Conservation (phyloP, 192 early-diverging fungal genomes). For the Rhizoclosmatium sp. region DNA sequence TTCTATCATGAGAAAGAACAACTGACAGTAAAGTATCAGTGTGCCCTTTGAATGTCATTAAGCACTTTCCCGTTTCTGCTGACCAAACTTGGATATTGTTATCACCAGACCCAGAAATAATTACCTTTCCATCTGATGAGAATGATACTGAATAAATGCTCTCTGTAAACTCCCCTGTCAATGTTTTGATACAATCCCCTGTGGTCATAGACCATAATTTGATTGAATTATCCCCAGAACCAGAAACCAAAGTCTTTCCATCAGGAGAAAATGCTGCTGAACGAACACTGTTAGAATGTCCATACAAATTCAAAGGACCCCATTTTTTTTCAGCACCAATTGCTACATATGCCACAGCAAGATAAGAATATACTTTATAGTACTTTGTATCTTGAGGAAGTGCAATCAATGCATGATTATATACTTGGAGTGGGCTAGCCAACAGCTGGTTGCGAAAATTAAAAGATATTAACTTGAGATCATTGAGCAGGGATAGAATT, state of each 20-base stretch:
- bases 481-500: slow-evolving; percentile 4
- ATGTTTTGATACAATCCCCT: not conserved
- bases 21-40: too few species aligned
- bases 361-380: not conserved
- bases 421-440: slow-evolving; percentile 15
- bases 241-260: slow-evolving; percentile 80
- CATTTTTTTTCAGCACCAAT: not conserved
- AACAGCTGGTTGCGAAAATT: slow-evolving; percentile 6
- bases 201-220: slow-evolving; percentile 68
- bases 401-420: not conserved
- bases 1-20: too few species aligned
- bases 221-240: slow-evolving; percentile 82
- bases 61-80: not conserved
- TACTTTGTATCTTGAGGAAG: not conserved
- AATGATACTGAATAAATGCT: slow-evolving; percentile 14
- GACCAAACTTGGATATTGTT: slow-evolving; percentile 20
- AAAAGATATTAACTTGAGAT: not conserved
- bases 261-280: slow-evolving; percentile 64
- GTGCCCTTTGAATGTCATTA: slow-evolving; percentile 11
- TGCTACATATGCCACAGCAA: not conserved
- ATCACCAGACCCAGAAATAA: slow-evolving; percentile 27
- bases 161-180: too few species aligned
- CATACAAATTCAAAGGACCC: slow-evolving; percentile 9
- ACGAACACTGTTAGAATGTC: slow-evolving; percentile 25
- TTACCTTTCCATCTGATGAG: not conserved